phyloP scores from a whole-genome alignment of 2,329 filamentous ascomycete species.

The Stemphylium lycopersici region DNA sequence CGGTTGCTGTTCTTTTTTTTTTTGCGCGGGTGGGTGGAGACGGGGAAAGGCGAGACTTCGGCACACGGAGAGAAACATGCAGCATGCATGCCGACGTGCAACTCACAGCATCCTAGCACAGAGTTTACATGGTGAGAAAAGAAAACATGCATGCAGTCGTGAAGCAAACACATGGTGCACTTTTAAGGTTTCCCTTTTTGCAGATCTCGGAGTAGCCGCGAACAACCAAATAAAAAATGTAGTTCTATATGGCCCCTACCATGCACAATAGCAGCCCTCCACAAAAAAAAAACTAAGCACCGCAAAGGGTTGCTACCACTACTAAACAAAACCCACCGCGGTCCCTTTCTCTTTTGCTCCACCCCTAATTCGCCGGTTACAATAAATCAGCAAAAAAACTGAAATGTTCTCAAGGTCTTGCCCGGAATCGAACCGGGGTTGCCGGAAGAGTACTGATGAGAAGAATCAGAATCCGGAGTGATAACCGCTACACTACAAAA shows the following conservation, averaged over 20 bases:
- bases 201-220: too few relatives aligned
- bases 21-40: not conserved
- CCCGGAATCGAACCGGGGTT: slow-evolving; percentile 18
- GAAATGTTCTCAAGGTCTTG: slow-evolving; percentile 4
- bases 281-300: too few relatives aligned
- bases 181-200: too few relatives aligned
- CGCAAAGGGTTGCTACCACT: too few relatives aligned
- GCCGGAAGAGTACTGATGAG: slow-evolving; percentile 4
- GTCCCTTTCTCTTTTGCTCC: not conserved
- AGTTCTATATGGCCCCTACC: too few relatives aligned
- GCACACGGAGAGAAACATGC: not conserved
- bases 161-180: too few relatives aligned
- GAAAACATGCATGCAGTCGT: too few relatives aligned
- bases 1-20: not conserved
- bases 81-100: too few relatives aligned
- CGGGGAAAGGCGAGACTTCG: not conserved
- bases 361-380: not conserved
- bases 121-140: too few relatives aligned
- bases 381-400: not conserved
- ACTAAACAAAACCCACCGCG: not conserved
- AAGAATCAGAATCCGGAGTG: slow-evolving; percentile 16
- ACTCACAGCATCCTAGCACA: too few relatives aligned
- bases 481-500: slow-evolving; percentile 20
- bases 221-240: too few relatives aligned
- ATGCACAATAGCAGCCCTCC: too few relatives aligned